Evolutionary conservation across 495 filamentous ascomycete species (phyloP).

Genomic region (Monascus purpureus): DNA sequence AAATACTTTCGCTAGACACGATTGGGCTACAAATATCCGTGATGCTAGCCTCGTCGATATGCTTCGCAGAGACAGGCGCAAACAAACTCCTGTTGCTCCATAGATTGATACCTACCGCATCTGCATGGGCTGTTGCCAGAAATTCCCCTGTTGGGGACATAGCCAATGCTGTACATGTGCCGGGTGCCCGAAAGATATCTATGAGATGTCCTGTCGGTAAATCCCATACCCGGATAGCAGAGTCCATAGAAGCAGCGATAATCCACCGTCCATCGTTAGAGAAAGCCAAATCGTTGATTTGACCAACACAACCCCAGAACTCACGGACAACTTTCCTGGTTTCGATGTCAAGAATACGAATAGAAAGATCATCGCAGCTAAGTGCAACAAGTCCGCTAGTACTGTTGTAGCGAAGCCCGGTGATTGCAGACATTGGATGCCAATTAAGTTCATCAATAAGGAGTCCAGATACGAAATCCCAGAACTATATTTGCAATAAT

Average conservation of each 20-base stretch:
- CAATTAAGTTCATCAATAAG: slow-evolving; percentile 74
- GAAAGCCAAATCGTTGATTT: slow-evolving; percentile 77
- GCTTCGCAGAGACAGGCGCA: slow-evolving; percentile 68
- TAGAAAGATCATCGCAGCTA: slow-evolving; percentile 75
- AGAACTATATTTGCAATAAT: slow-evolving; percentile 57
- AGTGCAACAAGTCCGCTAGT: slow-evolving; percentile 79
- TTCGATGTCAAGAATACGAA: slow-evolving; percentile 80
- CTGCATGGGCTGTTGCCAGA: slow-evolving; percentile 74
- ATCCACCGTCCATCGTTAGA: slow-evolving; percentile 93
- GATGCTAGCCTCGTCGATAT: slow-evolving; percentile 64
- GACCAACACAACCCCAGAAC: slow-evolving; percentile 74
- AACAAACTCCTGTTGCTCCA: slow-evolving; percentile 93
- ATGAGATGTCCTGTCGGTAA: slow-evolving; percentile 89
- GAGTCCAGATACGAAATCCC: slow-evolving; percentile 73
- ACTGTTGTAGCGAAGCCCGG: slow-evolving; percentile 63
- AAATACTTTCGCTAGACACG: slow-evolving; percentile 70
- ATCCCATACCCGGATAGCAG: slow-evolving; percentile 80
- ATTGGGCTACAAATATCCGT: slow-evolving; percentile 48
- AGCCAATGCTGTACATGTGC: slow-evolving; percentile 64
- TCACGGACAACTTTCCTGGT: slow-evolving; percentile 84
- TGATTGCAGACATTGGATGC: slow-evolving; percentile 62
- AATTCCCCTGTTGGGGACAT: slow-evolving; percentile 88
- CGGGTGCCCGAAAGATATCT: slow-evolving; percentile 66
- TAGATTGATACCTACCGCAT: slow-evolving; percentile 73
- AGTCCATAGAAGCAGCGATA: slow-evolving; percentile 73